A percentile compares a stretch with the other conserved stretches of the same genome.
phyloP scores from a whole-genome alignment of 2,329 filamentous ascomycete genomes.

The Nakataea oryzae region DNA sequence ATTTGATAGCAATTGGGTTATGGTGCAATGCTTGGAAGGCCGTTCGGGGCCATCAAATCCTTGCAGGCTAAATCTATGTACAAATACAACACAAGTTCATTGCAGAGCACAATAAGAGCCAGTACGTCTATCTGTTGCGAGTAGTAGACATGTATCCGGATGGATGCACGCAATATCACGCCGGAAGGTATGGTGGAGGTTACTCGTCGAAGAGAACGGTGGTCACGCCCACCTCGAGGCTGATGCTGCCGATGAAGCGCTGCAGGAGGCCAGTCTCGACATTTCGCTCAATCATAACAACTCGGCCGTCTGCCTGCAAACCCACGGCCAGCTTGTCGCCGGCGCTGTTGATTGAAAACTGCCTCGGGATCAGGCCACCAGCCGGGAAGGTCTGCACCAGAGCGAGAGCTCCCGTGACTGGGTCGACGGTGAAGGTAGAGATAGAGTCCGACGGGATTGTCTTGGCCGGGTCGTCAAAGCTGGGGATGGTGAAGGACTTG shows the following conservation, averaged over 20 bases:
- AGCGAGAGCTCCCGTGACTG: slow-evolving; percentile 39
- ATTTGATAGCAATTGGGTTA: too few relatives aligned
- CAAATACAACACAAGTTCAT: not conserved
- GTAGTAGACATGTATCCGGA: not conserved
- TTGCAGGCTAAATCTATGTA: too few relatives aligned
- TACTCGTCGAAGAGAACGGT: slow-evolving; percentile 31
- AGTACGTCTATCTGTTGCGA: not conserved
- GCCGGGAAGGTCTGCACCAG: slow-evolving; percentile 49
- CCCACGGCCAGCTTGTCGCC: slow-evolving; percentile 57
- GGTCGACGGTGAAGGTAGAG: slow-evolving; percentile 48
- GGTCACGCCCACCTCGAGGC: slow-evolving; percentile 33
- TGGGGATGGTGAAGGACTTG: slow-evolving; percentile 36
- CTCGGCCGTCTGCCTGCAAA: slow-evolving; percentile 48
- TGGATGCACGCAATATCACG: not conserved
- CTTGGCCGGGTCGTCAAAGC: slow-evolving; percentile 30
- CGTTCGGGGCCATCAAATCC: too few relatives aligned
- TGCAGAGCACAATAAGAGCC: not conserved
- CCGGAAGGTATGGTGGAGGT: not conserved
- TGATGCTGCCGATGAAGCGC: slow-evolving; percentile 28
- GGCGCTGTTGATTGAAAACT: slow-evolving; percentile 55
- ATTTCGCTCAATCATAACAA: slow-evolving; percentile 53
- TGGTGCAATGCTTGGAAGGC: too few relatives aligned
- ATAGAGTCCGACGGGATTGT: slow-evolving; percentile 53
- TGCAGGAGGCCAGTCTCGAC: slow-evolving; percentile 45
- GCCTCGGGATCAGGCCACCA: slow-evolving; percentile 55